These are phyloP conservation scores for Pneumocystis sp. DNA, from an alignment of 1,139 yeast genomes.

Conservation along the genomic window DNA sequence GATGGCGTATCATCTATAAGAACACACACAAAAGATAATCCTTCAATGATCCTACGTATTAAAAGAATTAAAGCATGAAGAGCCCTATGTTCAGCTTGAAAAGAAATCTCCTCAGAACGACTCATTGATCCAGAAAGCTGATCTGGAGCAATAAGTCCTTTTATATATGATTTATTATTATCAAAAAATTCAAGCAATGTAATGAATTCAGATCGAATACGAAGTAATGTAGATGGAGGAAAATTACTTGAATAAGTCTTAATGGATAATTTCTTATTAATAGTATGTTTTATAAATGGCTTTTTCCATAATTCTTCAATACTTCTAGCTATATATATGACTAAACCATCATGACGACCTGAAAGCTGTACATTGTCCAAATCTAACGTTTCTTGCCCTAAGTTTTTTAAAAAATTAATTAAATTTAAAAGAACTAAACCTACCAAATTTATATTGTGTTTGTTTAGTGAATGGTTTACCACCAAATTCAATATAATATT, in stretches of 20 bases:
- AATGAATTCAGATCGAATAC: slow-evolving; percentile 7
- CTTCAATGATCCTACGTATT: slow-evolving; percentile 70
- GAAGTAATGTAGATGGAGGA: slow-evolving; percentile 2
- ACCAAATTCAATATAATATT: slow-evolving; percentile 35
- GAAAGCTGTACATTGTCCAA: slow-evolving; percentile 70
- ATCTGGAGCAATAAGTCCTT: slow-evolving; percentile 28
- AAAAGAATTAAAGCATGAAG: slow-evolving; percentile 64
- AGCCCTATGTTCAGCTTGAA: slow-evolving; percentile 86
- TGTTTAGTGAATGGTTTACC: slow-evolving; percentile 31
- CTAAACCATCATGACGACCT: slow-evolving; percentile 86
- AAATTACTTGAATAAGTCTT: slow-evolving; percentile 1
- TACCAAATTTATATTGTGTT: slow-evolving; percentile 17
- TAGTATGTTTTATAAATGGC: slow-evolving; percentile 42
- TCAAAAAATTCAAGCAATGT: slow-evolving; percentile 25
- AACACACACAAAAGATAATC: slow-evolving; percentile 71
- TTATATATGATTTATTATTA: slow-evolving; percentile 27
- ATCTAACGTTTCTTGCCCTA: slow-evolving; percentile 1
- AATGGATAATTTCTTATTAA: slow-evolving; percentile 7
- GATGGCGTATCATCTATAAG: slow-evolving; percentile 56
- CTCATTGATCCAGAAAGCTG: slow-evolving; percentile 14
- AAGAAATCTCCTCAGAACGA: slow-evolving; percentile 42
- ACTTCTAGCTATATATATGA: slow-evolving; percentile 61
- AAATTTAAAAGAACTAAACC: not conserved
- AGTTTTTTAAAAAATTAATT: not conserved
- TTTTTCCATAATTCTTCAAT: slow-evolving; percentile 66